Percentiles rank a stretch among this genome's conserved stretches.
Evolutionary conservation across 1,139 yeast genomes (phyloP).

Genomic region (Arxiozyma telluris): DNA sequence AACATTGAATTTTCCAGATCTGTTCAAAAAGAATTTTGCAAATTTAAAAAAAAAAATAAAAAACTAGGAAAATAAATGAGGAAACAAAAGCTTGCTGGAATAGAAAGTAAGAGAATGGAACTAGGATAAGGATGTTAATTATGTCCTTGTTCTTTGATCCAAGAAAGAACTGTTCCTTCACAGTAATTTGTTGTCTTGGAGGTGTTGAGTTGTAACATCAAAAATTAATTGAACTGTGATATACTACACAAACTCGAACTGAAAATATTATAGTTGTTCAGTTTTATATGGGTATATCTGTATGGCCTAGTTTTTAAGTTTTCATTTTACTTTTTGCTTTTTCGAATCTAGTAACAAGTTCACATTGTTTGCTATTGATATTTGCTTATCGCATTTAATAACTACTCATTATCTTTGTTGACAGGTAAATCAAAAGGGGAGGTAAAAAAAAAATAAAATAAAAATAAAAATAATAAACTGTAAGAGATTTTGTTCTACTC

Average conservation of each 20-base stretch:
- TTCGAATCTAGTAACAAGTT: too few relatives aligned
- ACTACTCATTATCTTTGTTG: too few relatives aligned
- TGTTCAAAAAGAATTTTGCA: not conserved
- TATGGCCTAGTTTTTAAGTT: not conserved
- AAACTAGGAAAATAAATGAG: not conserved
- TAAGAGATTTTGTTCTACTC: not conserved
- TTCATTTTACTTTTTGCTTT: too few relatives aligned
- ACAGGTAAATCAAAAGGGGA: not conserved
- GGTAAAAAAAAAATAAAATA: not conserved
- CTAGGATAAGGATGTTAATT: not conserved
- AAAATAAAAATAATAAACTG: too few relatives aligned
- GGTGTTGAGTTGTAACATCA: not conserved
- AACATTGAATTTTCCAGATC: constrained; percentile 3
- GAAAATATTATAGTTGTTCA: too few relatives aligned
- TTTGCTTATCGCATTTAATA: not conserved
- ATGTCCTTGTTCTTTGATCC: too few relatives aligned
- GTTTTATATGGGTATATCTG: not conserved
- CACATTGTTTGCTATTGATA: not conserved
- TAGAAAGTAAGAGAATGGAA: not conserved
- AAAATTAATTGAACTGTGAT: not conserved
- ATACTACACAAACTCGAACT: not conserved
- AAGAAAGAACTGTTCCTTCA: too few relatives aligned
- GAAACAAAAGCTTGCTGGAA: not conserved
- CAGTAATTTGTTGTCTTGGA: not conserved
- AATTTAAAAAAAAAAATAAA: not conserved